These are phyloP conservation scores for Rhizopogon vinicolor DNA, from an alignment of 768 basidiomycete genomes.

Conservation along the genomic window DNA sequence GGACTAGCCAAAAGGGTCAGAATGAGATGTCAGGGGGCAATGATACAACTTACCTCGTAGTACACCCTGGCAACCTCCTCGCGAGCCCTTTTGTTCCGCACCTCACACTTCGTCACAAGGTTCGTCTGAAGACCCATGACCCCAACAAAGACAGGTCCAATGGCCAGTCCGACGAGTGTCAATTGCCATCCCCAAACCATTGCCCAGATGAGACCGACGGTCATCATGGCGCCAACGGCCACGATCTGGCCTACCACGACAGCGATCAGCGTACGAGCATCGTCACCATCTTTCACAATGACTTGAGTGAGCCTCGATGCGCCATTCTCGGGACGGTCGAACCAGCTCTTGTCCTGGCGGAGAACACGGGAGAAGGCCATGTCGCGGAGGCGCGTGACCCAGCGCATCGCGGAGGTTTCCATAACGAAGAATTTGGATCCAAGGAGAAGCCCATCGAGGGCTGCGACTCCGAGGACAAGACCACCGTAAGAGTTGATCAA, in stretches of 20 bases:
- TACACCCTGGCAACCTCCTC: constrained; percentile 84
- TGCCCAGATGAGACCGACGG: constrained; percentile 86
- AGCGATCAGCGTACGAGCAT: constrained; percentile 73
- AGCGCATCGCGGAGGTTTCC: constrained; percentile 67
- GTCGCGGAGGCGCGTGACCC: constrained; percentile 67
- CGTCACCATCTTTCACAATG: constrained; percentile 87
- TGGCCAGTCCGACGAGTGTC: constrained; percentile 83
- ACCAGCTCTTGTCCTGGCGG: constrained; percentile 82
- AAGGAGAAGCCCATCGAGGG: constrained; percentile 68
- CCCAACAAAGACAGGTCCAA: constrained; percentile 78
- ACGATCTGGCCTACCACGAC: constrained; percentile 66
- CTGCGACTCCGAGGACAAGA: constrained; percentile 69
- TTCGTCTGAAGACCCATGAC: constrained; percentile 71
- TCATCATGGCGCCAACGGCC: constrained; percentile 78
- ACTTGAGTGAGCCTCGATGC: constrained; percentile 63
- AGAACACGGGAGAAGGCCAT: constrained; percentile 56
- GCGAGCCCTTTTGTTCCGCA: constrained; percentile 77
- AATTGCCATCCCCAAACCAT: constrained; percentile 87
- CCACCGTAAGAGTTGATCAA: constrained; percentile 68
- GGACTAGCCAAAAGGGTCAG: constrained; percentile 35
- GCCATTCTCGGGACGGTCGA: constrained; percentile 63
- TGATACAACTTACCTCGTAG: constrained; percentile 64
- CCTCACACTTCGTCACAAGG: constrained; percentile 68
- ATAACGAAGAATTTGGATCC: constrained; percentile 79
- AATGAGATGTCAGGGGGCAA: neutral